Conservation (phyloP, 257 asterid genomes). For the Voacanga thouarsii region DNA sequence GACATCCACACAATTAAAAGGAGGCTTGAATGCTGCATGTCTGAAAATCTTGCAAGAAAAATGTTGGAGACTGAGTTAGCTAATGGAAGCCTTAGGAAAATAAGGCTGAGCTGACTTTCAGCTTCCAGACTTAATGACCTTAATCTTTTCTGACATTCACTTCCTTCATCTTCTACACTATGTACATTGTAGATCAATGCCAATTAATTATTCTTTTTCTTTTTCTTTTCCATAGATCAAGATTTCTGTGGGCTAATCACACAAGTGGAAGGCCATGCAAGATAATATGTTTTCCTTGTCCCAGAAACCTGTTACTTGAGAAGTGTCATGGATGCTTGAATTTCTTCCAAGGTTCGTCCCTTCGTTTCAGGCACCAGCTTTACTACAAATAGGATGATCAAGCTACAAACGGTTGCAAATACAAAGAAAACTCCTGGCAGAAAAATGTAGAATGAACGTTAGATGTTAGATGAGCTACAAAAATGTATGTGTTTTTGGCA, state of each 20-base stretch:
- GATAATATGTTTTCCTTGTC: not conserved
- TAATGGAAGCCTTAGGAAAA: not conserved
- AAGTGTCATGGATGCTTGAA: slow-evolving; percentile 30
- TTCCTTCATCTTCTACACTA: too few relatives aligned
- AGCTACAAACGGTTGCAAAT: slow-evolving; percentile 28
- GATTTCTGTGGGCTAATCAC: not conserved
- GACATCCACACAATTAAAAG: not conserved
- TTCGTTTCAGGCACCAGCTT: slow-evolving; percentile 84
- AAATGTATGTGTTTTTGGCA: not conserved
- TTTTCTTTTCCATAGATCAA: not conserved
- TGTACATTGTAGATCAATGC: not conserved
- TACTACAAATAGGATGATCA: slow-evolving; percentile 48
- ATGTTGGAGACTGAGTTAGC: not conserved
- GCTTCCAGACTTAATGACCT: not conserved
- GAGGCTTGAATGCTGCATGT: not conserved
- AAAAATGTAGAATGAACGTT: not conserved
- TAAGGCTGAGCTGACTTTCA: not conserved
- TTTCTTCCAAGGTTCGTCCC: slow-evolving; percentile 80
- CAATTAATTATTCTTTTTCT: not conserved
- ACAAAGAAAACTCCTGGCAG: slow-evolving; percentile 25
- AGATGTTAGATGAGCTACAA: not conserved
- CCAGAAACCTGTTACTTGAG: slow-evolving; percentile 8
- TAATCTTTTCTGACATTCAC: too few relatives aligned
- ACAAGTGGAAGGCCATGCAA: not conserved
- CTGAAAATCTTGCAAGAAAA: not conserved